Conservation (phyloP, 352 stramenopile species). For the Pythium aphanidermatum region DNA sequence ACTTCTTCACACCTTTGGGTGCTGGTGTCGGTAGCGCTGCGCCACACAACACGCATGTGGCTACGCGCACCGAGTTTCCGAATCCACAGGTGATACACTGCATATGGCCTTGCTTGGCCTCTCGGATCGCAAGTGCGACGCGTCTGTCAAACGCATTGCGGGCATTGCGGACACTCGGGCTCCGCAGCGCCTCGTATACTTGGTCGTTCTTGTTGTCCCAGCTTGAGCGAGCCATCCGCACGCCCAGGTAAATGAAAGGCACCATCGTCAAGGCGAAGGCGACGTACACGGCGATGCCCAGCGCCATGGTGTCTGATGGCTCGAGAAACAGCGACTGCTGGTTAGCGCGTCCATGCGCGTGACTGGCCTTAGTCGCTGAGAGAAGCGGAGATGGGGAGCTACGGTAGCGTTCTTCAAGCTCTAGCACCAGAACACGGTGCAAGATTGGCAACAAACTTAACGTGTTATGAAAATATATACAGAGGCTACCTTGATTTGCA, state of each 20-base stretch:
- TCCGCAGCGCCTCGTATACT: constrained; percentile 20
- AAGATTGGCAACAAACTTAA: no score
- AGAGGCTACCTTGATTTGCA: no score
- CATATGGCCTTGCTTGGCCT: constrained; percentile 5
- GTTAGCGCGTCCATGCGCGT: no score
- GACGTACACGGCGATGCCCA: constrained; percentile 12
- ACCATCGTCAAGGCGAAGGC: constrained; percentile 12
- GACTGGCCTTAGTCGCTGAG: no score
- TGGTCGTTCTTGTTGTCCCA: constrained; percentile 22
- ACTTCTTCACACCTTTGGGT: no score
- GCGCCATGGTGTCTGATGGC: background rate
- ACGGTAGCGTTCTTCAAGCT: no score
- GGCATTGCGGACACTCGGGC: constrained; percentile 15
- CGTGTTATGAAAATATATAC: no score
- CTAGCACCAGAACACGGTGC: no score
- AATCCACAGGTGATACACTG: constrained; percentile 5
- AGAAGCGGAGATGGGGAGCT: no score
- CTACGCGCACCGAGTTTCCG: constrained; percentile 4
- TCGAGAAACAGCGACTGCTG: no score
- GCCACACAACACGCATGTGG: constrained; percentile 6
- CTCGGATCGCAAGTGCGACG: constrained; percentile 15
- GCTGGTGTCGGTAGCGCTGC: background rate
- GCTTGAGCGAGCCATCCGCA: constrained; percentile 9
- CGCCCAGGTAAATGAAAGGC: constrained; percentile 12
- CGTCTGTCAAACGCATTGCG: constrained; percentile 14